A percentile compares a stretch with the other conserved stretches of the same genome.
phyloP scores from a whole-genome alignment of 306 rosid genomes.

The Cucurbita argyrosperma region DNA sequence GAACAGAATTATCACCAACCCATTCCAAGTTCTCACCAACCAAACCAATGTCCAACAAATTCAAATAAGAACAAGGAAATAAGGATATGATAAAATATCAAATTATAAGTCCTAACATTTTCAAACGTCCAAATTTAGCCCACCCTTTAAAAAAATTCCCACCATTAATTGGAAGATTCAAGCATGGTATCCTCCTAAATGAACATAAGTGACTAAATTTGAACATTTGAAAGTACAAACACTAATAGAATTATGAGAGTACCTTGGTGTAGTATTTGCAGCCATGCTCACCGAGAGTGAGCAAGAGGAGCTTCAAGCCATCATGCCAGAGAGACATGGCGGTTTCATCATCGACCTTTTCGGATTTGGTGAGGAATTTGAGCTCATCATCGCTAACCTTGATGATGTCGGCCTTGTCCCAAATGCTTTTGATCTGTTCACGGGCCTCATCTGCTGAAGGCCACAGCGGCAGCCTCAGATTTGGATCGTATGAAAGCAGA shows the following conservation, averaged over 20 bases:
- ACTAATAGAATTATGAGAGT: background rate
- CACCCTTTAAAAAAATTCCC: no score
- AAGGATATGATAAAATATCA: no score
- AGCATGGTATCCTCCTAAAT: no score
- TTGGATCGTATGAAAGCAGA: constrained; percentile 78
- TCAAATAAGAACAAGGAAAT: no score
- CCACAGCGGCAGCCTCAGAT: constrained; percentile 70
- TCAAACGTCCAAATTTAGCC: no score
- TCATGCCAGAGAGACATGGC: constrained; percentile 76
- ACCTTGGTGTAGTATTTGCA: constrained; percentile 93
- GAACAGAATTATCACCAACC: background rate
- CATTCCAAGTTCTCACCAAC: background rate
- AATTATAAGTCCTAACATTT: no score
- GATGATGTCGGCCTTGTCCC: constrained; percentile 82
- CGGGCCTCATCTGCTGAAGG: constrained; percentile 70
- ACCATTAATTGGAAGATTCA: no score
- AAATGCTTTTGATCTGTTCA: constrained; percentile 65
- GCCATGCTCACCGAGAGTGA: constrained; percentile 84
- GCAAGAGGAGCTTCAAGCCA: constrained; percentile 75
- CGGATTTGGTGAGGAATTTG: constrained; percentile 60
- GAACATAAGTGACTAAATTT: background rate
- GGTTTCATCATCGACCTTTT: constrained; percentile 55
- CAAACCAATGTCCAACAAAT: no score
- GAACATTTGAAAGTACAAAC: background rate
- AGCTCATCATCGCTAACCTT: constrained; percentile 85